Base-by-base conservation (phyloP, 1,139 yeast genomes). In the Wickerhamomyces sp. region DNA sequence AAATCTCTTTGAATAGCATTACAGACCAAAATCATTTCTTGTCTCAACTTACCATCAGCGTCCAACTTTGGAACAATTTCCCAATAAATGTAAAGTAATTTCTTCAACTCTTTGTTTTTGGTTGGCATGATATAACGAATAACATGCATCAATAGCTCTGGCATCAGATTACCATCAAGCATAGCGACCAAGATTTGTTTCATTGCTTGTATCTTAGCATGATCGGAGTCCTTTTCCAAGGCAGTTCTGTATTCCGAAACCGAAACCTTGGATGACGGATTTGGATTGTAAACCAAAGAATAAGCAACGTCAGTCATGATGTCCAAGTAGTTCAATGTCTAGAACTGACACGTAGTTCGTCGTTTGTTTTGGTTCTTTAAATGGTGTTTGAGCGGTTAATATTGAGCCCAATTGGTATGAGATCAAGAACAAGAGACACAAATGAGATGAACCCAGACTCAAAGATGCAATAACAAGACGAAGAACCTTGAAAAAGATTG, bases 121-220 rank as follows among this genome's bases (percentile, higher is more conserved):
- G 96, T 88, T 23, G 99, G 99, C 97, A 94, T 90, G 47, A 94
- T 94, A 61, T 89, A 94, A 61, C 99, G 80, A 60, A 94, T 93
- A 56, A 94, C 87, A 65, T 91, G 96, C 99, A 94, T 93, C 68
- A 94, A 78, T 58, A 94, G 73, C 55, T 87, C 95, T n/a, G 96
- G 94, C 82, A 93, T 75, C 47, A 95, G 82, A 60, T 93, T 96
- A 32, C 98, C 96, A 62, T 89, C 94, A 56, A 93, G 77, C 81
- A 94, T 90, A 45, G 91, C 77, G 53, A 87, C 80, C 56, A 93
- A 75, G 56, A 93, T 85, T 58, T 80, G 79, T 63, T 87, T 87
- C 99, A 93, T 93, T 50, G 96, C 84, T 46, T 81, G 88, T 54
- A 91, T 79, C 68, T 93, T 91, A 57, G 79, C 81, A 35, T 85